A percentile compares a stretch with the other conserved stretches of the same genome.
Evolutionary conservation across 495 filamentous ascomycete genomes (phyloP).

Genomic region (Choiromyces venosus): DNA sequence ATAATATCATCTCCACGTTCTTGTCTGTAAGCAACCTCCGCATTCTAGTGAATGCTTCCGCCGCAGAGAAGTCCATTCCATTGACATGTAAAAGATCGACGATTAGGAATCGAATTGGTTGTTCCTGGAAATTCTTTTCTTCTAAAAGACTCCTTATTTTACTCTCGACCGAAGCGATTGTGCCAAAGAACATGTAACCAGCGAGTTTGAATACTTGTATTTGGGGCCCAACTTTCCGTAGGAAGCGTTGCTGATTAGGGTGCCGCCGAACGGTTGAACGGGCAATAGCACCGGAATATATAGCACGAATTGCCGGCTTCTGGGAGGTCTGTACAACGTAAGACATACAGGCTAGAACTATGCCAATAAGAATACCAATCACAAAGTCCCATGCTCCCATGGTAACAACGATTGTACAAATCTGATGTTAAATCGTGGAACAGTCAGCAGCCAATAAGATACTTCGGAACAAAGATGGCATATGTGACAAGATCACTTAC

Average conservation of each 20-base stretch:
- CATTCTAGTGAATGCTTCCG: slow-evolving; percentile 88
- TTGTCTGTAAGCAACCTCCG: slow-evolving; percentile 69
- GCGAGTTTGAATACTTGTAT: slow-evolving; percentile 84
- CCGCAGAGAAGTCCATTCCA: slow-evolving; percentile 90
- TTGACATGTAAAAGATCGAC: slow-evolving; percentile 84
- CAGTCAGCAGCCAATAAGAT: slow-evolving; percentile 32
- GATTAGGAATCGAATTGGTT: slow-evolving; percentile 83
- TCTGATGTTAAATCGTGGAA: slow-evolving; percentile 45
- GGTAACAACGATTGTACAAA: slow-evolving; percentile 83
- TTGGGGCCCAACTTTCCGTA: slow-evolving; percentile 77
- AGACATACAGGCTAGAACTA: slow-evolving; percentile 82
- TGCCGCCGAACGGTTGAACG: slow-evolving; percentile 88
- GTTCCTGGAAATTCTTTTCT: slow-evolving; percentile 66
- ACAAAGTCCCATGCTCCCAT: slow-evolving; percentile 98
- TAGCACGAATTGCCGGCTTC: slow-evolving; percentile 77
- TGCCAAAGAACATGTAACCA: slow-evolving; percentile 93
- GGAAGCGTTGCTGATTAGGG: slow-evolving; percentile 77
- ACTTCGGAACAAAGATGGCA: neutral
- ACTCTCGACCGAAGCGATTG: slow-evolving; percentile 88
- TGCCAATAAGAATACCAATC: slow-evolving; percentile 82
- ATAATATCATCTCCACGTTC: slow-evolving; percentile 72
- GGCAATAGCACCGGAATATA: slow-evolving; percentile 77
- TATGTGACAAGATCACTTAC: slow-evolving; percentile 46
- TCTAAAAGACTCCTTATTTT: slow-evolving; percentile 74
- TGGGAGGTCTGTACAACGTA: slow-evolving; percentile 86